A percentile compares a stretch with the other conserved stretches of the same genome.
These are phyloP conservation scores for Boletellus deceptivus DNA, from an alignment of 1,284 basidiomycete species.

Conservation along the genomic window DNA sequence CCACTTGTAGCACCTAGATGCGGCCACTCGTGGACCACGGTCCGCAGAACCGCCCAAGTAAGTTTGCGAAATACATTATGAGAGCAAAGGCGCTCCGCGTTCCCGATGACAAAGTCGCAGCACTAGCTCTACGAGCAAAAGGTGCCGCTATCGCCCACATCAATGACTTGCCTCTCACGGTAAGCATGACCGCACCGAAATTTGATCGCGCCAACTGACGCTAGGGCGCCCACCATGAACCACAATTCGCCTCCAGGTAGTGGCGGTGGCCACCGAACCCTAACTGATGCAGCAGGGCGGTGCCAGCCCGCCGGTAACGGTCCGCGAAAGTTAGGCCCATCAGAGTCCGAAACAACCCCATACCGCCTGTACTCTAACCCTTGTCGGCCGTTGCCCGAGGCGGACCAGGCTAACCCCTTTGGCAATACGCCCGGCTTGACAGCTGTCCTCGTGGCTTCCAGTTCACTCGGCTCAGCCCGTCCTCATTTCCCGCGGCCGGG, in stretches of 20 bases:
- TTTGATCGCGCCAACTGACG: background rate
- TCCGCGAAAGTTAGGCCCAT: conserved; percentile 11
- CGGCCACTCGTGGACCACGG: background rate
- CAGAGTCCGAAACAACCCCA: conserved; percentile 5
- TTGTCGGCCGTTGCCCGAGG: background rate
- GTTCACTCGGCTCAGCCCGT: conserved; percentile 6
- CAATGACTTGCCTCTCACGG: background rate
- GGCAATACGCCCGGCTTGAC: conserved; percentile 7
- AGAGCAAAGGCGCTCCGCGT: conserved; percentile 2
- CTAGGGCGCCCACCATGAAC: background rate
- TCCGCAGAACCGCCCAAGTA: background rate
- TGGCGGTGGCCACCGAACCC: background rate
- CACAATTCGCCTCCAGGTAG: background rate
- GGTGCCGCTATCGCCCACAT: no score
- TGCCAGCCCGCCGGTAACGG: conserved; percentile 5
- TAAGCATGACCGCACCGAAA: background rate
- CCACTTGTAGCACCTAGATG: conserved; percentile 1
- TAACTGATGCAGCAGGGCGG: background rate
- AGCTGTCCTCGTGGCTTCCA: conserved; percentile 10
- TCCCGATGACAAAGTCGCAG: conserved; percentile 3
- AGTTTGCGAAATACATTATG: background rate
- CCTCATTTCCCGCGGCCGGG: conserved; percentile 3
- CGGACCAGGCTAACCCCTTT: conserved; percentile 9
- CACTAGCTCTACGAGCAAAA: background rate
- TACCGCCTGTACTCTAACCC: background rate